phyloP scores from a whole-genome alignment of 768 basidiomycete species.

The Crepidotus variabilis region DNA sequence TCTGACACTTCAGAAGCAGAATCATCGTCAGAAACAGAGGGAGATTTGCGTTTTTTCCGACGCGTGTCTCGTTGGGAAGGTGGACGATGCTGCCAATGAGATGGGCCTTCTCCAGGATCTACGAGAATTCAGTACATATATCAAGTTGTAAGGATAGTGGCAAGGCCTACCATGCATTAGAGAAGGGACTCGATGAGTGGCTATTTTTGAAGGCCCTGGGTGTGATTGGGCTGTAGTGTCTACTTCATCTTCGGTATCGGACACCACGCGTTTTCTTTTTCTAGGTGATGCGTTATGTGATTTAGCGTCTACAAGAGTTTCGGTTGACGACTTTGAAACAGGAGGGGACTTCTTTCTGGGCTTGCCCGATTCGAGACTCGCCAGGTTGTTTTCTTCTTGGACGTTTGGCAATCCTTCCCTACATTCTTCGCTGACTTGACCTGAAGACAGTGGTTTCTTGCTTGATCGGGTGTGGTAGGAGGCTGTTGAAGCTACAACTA shows the following conservation, averaged over 20 bases:
- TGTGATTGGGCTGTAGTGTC: not conserved
- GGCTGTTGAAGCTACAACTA: not conserved
- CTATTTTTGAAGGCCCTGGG: not conserved
- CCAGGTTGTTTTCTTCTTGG: not conserved
- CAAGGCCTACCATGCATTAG: not conserved
- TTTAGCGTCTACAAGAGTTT: not conserved
- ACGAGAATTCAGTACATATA: not conserved
- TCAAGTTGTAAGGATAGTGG: not conserved
- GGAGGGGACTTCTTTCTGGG: not conserved
- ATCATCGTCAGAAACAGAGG: constrained; percentile 5
- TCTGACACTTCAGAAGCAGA: constrained; percentile 10
- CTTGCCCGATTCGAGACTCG: not conserved
- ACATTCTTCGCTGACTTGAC: not conserved
- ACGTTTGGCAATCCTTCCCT: not conserved
- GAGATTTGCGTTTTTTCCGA: not conserved
- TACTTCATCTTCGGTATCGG: constrained; percentile 1
- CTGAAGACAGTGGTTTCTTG: not conserved
- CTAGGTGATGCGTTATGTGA: constrained; percentile 2
- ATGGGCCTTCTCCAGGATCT: not conserved
- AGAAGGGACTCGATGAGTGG: not conserved
- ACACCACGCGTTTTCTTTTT: constrained; percentile 9
- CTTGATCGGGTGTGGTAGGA: not conserved
- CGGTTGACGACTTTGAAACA: not conserved
- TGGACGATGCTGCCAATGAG: not conserved
- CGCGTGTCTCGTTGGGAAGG: not conserved